Evolutionary conservation across 495 filamentous ascomycete genomes (phyloP).

Genomic region (Hypoxylon intermedium): DNA sequence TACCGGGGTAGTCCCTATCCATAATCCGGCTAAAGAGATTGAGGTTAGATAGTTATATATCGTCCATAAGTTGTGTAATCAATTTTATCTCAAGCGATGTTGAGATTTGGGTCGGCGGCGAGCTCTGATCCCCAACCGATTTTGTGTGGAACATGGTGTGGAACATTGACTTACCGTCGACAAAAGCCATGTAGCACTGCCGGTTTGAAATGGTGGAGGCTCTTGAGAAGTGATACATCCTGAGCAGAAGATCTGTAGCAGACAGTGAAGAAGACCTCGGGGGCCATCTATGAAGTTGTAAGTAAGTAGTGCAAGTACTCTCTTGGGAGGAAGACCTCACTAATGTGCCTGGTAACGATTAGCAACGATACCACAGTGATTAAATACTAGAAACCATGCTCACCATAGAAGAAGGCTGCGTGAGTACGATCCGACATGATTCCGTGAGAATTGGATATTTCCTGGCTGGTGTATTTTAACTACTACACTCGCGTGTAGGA

Average conservation of each 20-base stretch:
- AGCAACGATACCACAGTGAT: background rate
- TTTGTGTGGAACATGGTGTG: too few species aligned
- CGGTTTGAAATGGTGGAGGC: constrained; percentile 68
- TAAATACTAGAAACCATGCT: constrained; percentile 7
- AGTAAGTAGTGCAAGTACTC: constrained; percentile 15
- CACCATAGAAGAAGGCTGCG: constrained; percentile 72
- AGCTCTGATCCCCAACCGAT: background rate
- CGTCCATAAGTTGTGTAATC: too few species aligned
- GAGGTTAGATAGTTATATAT: constrained; percentile 5
- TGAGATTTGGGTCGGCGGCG: background rate
- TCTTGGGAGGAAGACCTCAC: constrained; percentile 6
- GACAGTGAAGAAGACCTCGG: constrained; percentile 81
- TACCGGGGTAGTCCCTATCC: constrained; percentile 83
- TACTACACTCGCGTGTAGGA: too few species aligned
- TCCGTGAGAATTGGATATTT: background rate
- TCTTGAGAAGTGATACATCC: constrained; percentile 53
- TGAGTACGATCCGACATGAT: constrained; percentile 42
- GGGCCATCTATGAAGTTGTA: constrained; percentile 71
- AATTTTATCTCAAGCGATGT: background rate
- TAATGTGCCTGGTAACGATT: constrained; percentile 48
- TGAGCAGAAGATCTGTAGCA: constrained; percentile 66
- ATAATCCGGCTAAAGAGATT: constrained; percentile 41
- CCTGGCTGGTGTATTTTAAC: too few species aligned
- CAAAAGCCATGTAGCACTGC: constrained; percentile 77
- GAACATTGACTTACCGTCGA: constrained; percentile 66